Percentiles rank a stretch among this genome's conserved stretches.
These are phyloP conservation scores for Yamadazyma sp. DNA, from an alignment of 805 yeast genomes.

Conservation along the genomic window DNA sequence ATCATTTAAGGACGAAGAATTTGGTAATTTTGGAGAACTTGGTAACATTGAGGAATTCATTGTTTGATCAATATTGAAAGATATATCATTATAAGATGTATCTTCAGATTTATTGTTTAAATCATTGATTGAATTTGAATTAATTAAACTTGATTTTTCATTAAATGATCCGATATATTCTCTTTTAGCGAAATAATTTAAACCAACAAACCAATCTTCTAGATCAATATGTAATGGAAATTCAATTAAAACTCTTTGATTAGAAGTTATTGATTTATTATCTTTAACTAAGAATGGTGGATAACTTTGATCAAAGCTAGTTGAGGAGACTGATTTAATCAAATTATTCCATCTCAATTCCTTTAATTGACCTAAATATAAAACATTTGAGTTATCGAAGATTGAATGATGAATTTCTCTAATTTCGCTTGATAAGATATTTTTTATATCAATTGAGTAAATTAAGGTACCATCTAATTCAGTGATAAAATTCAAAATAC, in stretches of 20 bases:
- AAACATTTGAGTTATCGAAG: conserved; percentile 53
- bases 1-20: not conserved
- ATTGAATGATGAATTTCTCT: conserved; percentile 62
- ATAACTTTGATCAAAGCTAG: conserved; percentile 18
- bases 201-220: conserved; percentile 74
- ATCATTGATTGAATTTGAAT: conserved; percentile 6
- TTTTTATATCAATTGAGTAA: conserved; percentile 55
- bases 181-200: conserved; percentile 58
- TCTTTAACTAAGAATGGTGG: conserved; percentile 31
- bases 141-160: conserved; percentile 7
- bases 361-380: conserved; percentile 56
- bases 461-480: conserved; percentile 63
- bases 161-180: conserved; percentile 45
- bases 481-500: conserved; percentile 54
- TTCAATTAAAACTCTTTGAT: conserved; percentile 49
- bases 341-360: conserved; percentile 48
- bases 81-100: conserved; percentile 4
- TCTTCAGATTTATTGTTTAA: conserved; percentile 1
- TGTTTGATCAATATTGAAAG: conserved; percentile 7
- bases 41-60: not conserved
- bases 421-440: conserved; percentile 57
- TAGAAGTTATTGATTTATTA: conserved; percentile 28
- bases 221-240: conserved; percentile 67
- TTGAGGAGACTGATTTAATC: conserved; percentile 25
- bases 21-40: not conserved